These are phyloP conservation scores for Hypholoma fasciculare DNA, from an alignment of 768 basidiomycete genomes.

Conservation along the genomic window DNA sequence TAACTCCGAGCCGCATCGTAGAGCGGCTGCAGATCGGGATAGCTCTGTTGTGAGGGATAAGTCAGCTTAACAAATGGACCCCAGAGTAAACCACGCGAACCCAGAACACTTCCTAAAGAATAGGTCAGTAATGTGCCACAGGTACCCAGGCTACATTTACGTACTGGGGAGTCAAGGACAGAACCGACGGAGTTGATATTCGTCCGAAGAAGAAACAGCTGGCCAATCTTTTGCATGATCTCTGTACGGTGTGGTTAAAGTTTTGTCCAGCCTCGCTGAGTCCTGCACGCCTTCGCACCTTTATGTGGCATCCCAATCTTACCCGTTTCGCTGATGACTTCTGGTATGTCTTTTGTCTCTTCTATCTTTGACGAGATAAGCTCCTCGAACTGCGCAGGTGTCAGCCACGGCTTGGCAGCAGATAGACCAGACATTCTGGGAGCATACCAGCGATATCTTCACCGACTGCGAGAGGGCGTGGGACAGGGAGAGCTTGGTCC, in stretches of 20 bases:
- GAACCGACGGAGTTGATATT: conserved; percentile 96
- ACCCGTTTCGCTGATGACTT: conserved; percentile 89
- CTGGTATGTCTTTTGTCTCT: conserved; percentile 95
- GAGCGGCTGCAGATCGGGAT: conserved; percentile 91
- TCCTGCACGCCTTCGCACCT: conserved; percentile 39
- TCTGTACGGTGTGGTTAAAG: conserved; percentile 41
- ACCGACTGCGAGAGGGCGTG: conserved; percentile 96
- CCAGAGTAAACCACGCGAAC: conserved; percentile 39
- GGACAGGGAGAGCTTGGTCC: conserved; percentile 95
- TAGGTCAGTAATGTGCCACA: background rate
- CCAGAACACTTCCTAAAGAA: conserved; percentile 87
- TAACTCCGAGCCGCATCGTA: conserved; percentile 94
- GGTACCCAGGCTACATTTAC: conserved; percentile 27
- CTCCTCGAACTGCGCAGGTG: conserved; percentile 72
- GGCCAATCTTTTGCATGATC: conserved; percentile 97
- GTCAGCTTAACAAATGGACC: background rate
- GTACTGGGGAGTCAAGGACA: conserved; percentile 91
- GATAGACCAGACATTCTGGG: background rate
- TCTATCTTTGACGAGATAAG: conserved; percentile 92
- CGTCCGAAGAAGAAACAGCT: conserved; percentile 88
- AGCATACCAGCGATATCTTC: conserved; percentile 84
- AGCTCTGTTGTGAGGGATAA: conserved; percentile 55
- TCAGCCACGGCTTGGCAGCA: conserved; percentile 2
- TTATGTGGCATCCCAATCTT: conserved; percentile 91
- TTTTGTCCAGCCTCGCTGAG: conserved; percentile 6